phyloP scores from a whole-genome alignment of 495 filamentous ascomycete species.

The Astrocystis sublimbata region DNA sequence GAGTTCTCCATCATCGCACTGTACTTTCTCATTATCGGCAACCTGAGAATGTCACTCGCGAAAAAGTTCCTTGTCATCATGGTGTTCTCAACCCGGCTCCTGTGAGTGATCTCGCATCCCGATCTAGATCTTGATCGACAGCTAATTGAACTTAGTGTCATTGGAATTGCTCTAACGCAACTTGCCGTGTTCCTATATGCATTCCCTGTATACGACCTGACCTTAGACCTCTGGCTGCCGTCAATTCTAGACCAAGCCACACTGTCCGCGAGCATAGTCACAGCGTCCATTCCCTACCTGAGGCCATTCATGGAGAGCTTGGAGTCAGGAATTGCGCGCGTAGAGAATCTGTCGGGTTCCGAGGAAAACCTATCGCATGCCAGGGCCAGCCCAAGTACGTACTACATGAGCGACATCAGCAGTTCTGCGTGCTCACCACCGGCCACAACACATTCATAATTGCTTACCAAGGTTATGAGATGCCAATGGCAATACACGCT shows the following conservation, averaged over 20 bases:
- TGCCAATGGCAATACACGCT: too few relatives aligned
- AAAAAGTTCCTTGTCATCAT: slow-evolving; percentile 34
- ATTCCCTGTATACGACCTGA: slow-evolving; percentile 20
- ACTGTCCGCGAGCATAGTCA: slow-evolving; percentile 42
- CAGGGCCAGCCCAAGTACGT: slow-evolving; percentile 34
- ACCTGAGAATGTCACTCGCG: slow-evolving; percentile 35
- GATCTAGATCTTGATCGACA: slow-evolving; percentile 21
- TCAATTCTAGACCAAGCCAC: slow-evolving; percentile 39
- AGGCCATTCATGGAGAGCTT: slow-evolving; percentile 50
- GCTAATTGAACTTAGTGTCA: slow-evolving; percentile 16
- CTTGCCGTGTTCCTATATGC: slow-evolving; percentile 30
- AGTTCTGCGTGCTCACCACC: slow-evolving; percentile 7
- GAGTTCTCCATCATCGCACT: slow-evolving; percentile 38
- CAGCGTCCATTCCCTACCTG: slow-evolving; percentile 49
- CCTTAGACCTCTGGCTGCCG: slow-evolving; percentile 33
- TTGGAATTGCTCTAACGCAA: slow-evolving; percentile 28
- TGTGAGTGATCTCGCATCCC: slow-evolving; percentile 31
- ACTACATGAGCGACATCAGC: slow-evolving; percentile 35
- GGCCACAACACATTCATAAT: neutral
- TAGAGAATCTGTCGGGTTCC: slow-evolving; percentile 33
- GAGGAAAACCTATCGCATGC: slow-evolving; percentile 20
- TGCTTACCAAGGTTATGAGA: neutral
- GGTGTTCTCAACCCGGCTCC: slow-evolving; percentile 39
- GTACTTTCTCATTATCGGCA: slow-evolving; percentile 37
- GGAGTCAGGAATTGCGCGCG: slow-evolving; percentile 44